Evolutionary conservation across 1,139 yeast species (phyloP).

Genomic region (Candida labiduridarum): DNA sequence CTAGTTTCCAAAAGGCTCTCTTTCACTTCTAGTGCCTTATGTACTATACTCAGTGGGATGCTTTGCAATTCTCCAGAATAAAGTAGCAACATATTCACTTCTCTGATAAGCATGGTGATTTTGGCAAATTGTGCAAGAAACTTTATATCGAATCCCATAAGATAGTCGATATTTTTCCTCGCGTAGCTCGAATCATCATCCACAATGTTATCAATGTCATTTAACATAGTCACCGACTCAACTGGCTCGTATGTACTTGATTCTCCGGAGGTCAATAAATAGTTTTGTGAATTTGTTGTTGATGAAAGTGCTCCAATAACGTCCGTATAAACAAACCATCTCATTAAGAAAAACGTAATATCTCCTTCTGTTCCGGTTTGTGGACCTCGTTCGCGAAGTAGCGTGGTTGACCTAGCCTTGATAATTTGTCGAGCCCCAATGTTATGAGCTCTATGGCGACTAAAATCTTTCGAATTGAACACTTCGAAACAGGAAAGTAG

Average conservation of each 20-base stretch:
- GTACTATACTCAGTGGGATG: constrained; percentile 39
- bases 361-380: constrained; percentile 35
- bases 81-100: constrained; percentile 29
- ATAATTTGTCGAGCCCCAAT: constrained; percentile 73
- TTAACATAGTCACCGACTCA: constrained; percentile 19
- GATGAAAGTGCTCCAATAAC: constrained; percentile 62
- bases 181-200: constrained; percentile 22
- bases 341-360: constrained; percentile 59
- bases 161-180: constrained; percentile 54
- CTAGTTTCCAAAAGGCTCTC: constrained; percentile 34
- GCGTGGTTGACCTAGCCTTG: constrained; percentile 40
- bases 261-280: constrained; percentile 20
- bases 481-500: constrained; percentile 66
- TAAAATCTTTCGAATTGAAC: constrained; percentile 48
- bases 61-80: constrained; percentile 14
- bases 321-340: constrained; percentile 77
- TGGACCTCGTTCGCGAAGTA: constrained; percentile 6
- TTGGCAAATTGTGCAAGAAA: constrained; percentile 53
- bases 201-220: constrained; percentile 12
- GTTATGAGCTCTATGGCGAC: constrained; percentile 65
- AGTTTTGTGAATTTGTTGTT: constrained; percentile 33
- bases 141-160: constrained; percentile 60
- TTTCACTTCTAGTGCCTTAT: constrained; percentile 51
- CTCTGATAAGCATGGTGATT: constrained; percentile 46
- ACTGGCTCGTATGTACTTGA: constrained; percentile 20